Conservation (phyloP, 352 stramenopile species). For the Pythium guiyangense region DNA sequence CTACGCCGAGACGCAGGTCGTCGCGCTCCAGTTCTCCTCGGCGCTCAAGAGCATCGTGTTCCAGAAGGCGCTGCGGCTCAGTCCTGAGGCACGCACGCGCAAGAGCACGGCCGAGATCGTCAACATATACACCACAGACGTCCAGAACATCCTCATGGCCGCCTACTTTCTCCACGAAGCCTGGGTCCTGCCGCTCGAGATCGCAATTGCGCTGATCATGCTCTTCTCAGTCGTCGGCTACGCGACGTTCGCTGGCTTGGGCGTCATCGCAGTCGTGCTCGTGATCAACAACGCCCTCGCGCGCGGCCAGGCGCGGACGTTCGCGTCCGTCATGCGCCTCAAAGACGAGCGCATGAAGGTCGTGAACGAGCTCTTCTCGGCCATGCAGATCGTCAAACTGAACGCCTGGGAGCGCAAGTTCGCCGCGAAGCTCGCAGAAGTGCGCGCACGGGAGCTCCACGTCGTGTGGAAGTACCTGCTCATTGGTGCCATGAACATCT, state of each 20-base stretch:
- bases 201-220: constrained; percentile 42
- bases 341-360: constrained; percentile 57
- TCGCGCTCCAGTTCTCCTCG: constrained; percentile 54
- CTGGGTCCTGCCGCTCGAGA: constrained; percentile 52
- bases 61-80: constrained; percentile 61
- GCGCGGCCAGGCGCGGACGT: constrained; percentile 22
- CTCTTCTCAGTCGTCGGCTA: constrained; percentile 49
- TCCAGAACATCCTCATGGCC: constrained; percentile 53
- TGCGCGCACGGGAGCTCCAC: constrained; percentile 36
- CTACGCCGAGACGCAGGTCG: constrained; percentile 54
- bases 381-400: constrained; percentile 94
- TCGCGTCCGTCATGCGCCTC: constrained; percentile 31
- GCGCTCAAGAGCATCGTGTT: constrained; percentile 73
- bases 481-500: constrained; percentile 38
- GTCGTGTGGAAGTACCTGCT: constrained; percentile 46
- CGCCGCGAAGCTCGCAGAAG: constrained; percentile 47
- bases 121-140: constrained; percentile 58
- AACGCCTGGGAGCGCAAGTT: constrained; percentile 93
- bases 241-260: constrained; percentile 34
- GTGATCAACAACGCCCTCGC: constrained; percentile 40
- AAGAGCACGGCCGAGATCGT: constrained; percentile 44
- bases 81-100: constrained; percentile 18
- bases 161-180: constrained; percentile 69
- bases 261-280: constrained; percentile 33
- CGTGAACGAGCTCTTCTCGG: constrained; percentile 55